Evolutionary conservation across 495 filamentous ascomycete genomes (phyloP), one percentile per base, ranked within the genome.

Genomic region (Penicillium coffeae): DNA sequence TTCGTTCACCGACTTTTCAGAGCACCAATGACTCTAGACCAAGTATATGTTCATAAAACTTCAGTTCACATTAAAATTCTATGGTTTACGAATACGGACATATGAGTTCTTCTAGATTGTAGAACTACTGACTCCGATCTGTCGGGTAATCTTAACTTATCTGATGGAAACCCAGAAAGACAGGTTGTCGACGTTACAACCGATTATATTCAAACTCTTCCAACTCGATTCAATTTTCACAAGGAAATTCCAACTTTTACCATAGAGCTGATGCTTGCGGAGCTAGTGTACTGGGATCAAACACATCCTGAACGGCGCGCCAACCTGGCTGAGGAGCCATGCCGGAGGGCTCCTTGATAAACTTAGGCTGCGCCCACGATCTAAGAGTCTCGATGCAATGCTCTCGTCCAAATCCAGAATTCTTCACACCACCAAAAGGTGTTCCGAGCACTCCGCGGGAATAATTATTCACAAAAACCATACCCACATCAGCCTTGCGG

Each of bases 401-500:
- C 25, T 48, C 46, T 19, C 46, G 25, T 8, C 46, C 38, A 41
- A 40, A 21, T 14, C 25, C 46, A 48, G 36, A 40, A 14, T 48
- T 38, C 34, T 48, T 48, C 25, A 41, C 46, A 21, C 37, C 37
- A 1, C 25, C 46, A 19, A 42, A 48, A 1, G 37, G 45, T 20
- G 45, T 48, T 9, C 37, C 45, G n/a, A 48, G 37, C 10, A 39
- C 36, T 12, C 36, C 45, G 13, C 45, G 45, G 37, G 32, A 48
- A 22, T 40, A 48, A 35, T 48, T 48, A 15, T 48, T 48, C 30
- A 48, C 45, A 5, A 47, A 12, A 52, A 39, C 81, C 79, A 66
- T 83, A 8, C 87, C 87, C 16, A 78, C 76, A 60, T 85, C 78
- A 50, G 88, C 77, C 48, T 69, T 60, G 54, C 68, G 76, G 14